Conservation (phyloP, 2,329 filamentous ascomycete species). For the Ophiostoma quercus region DNA sequence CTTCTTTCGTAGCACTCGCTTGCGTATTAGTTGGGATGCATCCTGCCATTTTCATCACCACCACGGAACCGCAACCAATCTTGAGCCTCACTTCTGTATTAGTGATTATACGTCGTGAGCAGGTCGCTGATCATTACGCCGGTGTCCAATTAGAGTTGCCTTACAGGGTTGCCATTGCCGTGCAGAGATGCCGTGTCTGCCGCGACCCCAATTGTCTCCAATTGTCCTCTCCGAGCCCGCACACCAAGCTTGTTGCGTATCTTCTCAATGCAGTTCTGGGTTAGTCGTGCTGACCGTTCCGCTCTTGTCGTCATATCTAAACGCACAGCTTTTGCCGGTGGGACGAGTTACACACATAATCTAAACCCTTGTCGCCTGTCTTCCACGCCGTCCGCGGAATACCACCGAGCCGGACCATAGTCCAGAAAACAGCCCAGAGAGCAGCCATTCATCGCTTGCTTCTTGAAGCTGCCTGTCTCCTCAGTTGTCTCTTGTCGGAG, state of each 20-base stretch:
- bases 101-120: neutral
- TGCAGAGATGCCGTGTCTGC: neutral
- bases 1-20: neutral
- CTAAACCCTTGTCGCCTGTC: neutral
- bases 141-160: neutral
- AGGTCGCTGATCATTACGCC: neutral
- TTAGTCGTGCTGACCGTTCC: neutral
- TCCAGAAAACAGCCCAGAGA: neutral
- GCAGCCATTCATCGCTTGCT: neutral
- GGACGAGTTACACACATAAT: no score
- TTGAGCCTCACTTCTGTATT: neutral
- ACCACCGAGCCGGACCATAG: neutral
- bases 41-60: neutral
- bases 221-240: neutral
- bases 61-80: neutral
- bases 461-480: neutral
- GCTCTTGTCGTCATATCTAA: neutral
- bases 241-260: neutral
- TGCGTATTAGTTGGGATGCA: neutral
- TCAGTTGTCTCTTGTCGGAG: neutral
- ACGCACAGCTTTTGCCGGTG: no score
- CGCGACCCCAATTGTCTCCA: conserved; percentile 1
- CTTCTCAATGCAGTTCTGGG: no score
- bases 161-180: neutral
- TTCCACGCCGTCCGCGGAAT: conserved; percentile 4